Percentiles rank a stretch among this genome's conserved stretches.
phyloP scores from a whole-genome alignment of 2,329 filamentous ascomycete species.

The Ophiostoma fasciatum region DNA sequence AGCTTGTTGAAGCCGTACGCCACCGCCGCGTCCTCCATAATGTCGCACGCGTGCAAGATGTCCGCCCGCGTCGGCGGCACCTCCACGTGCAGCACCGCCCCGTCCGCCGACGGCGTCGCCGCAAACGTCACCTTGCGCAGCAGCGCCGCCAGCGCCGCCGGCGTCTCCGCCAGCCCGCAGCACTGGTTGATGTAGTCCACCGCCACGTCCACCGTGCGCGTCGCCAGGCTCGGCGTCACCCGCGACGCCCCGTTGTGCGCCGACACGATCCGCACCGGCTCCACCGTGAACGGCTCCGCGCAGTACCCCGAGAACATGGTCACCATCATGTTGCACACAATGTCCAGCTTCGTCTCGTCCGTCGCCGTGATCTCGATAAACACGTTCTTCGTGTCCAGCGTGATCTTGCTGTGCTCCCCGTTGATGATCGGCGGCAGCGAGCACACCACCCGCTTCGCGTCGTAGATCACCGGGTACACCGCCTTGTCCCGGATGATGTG shows the following conservation, averaged over 20 bases:
- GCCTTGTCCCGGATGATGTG: slow-evolving; percentile 90
- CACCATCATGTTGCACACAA: slow-evolving; percentile 68
- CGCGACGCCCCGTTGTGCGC: slow-evolving; percentile 78
- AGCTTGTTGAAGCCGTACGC: slow-evolving; percentile 97
- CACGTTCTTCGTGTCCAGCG: slow-evolving; percentile 76
- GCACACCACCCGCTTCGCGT: slow-evolving; percentile 73
- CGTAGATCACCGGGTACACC: slow-evolving; percentile 91
- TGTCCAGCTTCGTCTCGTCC: slow-evolving; percentile 89
- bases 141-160: slow-evolving; percentile 61
- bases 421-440: slow-evolving; percentile 98
- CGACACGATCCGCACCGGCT: slow-evolving; percentile 84
- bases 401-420: slow-evolving; percentile 92
- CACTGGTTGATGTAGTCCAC: slow-evolving; percentile 89
- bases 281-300: slow-evolving; percentile 76
- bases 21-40: slow-evolving; percentile 97
- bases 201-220: slow-evolving; percentile 65
- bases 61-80: slow-evolving; percentile 86
- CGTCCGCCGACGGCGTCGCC: slow-evolving; percentile 57
- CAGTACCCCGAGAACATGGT: slow-evolving; percentile 96
- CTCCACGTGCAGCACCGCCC: slow-evolving; percentile 62
- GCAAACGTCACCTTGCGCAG: slow-evolving; percentile 79
- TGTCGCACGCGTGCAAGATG: slow-evolving; percentile 88
- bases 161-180: slow-evolving; percentile 64
- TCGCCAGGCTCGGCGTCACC: slow-evolving; percentile 65
- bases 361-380: slow-evolving; percentile 93